Evolutionary conservation across 352 stramenopile genomes (phyloP), one percentile per base, ranked within the genome.

Genomic region (Phytopythium helicoides): DNA sequence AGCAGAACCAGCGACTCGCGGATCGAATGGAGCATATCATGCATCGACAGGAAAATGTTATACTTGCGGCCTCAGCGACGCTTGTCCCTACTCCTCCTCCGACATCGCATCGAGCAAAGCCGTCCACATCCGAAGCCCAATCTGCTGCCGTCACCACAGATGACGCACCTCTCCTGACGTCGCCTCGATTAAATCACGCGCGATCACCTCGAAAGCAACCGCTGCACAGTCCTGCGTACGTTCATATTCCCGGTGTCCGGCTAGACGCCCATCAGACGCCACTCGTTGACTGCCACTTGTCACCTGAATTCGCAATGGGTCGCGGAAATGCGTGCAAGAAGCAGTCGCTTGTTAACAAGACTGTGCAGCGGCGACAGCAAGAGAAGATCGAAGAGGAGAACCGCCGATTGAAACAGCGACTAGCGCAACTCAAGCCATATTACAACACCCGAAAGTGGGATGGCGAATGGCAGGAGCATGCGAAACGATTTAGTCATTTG

Each of bases 401-500:
- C 53, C 66, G 69, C 8, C 68, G 77, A 4, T 38, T 90, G 37
- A 71, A 80, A 44, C 68, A 81, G 34, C 71, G 79, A 11, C 42
- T 92, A 6, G 54, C 69, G 16, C 57, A 60, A 0, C 63, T 86
- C 31, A 92, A 90, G 47, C 75, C 79, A 0, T 80, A 63, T 16
- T 92, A 92, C 60, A 81, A 85, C 48, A 74, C 77, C 5, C 77
- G 75, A 52, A 80, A 86, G 56, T 92, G 81, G 79, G 81, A 90
- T 46, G 51, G 60, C 7, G 79, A 92, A 37, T 92, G 80, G 77
- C 75, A 87, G 46, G 52, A 84, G n/a, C 57, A 66, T 16, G 49
- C 53, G 3, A 52, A 73, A 21, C 86, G 76, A 53, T 89, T 89
- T 35, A 60, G 67, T 15, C 81, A 90, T 33, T 36, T 92, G 21